Conservation (phyloP, 495 filamentous ascomycete genomes). For the Trichoderma orchidacearum region DNA sequence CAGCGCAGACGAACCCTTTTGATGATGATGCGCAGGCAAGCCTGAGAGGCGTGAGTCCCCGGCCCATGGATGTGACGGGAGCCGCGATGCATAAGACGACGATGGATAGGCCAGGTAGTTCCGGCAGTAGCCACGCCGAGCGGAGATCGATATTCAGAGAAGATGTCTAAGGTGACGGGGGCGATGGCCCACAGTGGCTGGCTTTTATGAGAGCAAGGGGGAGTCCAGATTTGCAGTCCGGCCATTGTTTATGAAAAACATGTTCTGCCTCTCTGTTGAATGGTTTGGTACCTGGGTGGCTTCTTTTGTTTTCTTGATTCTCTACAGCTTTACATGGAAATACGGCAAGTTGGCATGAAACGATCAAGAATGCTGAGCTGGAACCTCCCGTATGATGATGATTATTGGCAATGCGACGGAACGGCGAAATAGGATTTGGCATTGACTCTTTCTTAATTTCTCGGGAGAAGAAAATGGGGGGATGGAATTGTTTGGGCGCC, state of each 20-base stretch:
- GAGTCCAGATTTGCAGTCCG: neutral
- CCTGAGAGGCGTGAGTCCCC: conserved; percentile 41
- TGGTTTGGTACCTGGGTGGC: neutral
- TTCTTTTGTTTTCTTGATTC: neutral
- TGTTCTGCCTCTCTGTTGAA: neutral
- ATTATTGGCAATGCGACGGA: too few relatives aligned
- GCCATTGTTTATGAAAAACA: neutral
- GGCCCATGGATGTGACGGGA: conserved; percentile 29
- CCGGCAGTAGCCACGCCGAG: conserved; percentile 26
- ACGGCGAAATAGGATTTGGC: too few relatives aligned
- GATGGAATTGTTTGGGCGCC: too few relatives aligned
- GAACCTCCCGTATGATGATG: too few relatives aligned
- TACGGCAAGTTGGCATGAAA: too few relatives aligned
- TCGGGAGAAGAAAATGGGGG: too few relatives aligned
- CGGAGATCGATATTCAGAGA: conserved; percentile 38
- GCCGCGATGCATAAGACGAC: neutral
- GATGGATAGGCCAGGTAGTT: conserved; percentile 3
- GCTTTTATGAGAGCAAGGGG: neutral
- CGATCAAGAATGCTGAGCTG: too few relatives aligned
- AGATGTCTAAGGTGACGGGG: conserved; percentile 20
- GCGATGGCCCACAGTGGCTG: too few relatives aligned
- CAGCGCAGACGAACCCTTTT: conserved; percentile 34
- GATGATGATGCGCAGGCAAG: conserved; percentile 40
- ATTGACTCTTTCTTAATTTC: too few relatives aligned
- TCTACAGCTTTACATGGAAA: neutral